Conservation (phyloP, 1,139 yeast genomes). For the Candida freyschussii region DNA sequence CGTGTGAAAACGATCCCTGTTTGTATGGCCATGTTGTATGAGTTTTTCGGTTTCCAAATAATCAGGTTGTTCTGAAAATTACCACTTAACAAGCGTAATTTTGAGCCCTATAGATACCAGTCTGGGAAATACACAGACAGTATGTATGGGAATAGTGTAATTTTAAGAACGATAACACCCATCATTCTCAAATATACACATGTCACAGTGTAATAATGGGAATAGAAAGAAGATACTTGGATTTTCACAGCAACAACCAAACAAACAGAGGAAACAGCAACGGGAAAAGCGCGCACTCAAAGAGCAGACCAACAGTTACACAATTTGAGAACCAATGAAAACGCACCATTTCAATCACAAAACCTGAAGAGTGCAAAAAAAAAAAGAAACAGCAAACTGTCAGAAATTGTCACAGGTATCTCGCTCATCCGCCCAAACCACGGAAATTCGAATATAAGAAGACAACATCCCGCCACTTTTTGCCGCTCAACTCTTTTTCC, state of each 20-base stretch:
- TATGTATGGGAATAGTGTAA: too few species aligned
- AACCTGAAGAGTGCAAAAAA: not conserved
- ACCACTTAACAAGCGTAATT: too few species aligned
- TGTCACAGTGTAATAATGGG: not conserved
- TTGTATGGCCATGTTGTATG: slow-evolving; percentile 15
- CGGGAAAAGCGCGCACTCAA: too few species aligned
- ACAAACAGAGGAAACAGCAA: not conserved
- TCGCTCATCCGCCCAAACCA: not conserved
- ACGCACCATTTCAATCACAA: slow-evolving; percentile 4
- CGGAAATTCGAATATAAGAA: too few species aligned
- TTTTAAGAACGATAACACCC: slow-evolving; percentile 3
- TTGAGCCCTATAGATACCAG: too few species aligned
- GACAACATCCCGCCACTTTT: slow-evolving; percentile 1
- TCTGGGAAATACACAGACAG: too few species aligned
- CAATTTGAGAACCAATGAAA: slow-evolving; percentile 6
- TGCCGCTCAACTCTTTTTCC: too few species aligned
- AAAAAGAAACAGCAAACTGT: slow-evolving; percentile 1
- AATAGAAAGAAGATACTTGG: not conserved
- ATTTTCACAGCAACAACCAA: not conserved
- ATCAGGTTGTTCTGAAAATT: slow-evolving; percentile 3
- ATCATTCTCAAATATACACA: not conserved
- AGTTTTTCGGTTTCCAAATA: too few species aligned
- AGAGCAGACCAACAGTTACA: too few species aligned
- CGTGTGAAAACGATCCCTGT: slow-evolving; percentile 2
- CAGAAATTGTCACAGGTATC: not conserved